Base-by-base conservation (phyloP, 495 filamentous ascomycete species). In the Glonium stellatum region DNA sequence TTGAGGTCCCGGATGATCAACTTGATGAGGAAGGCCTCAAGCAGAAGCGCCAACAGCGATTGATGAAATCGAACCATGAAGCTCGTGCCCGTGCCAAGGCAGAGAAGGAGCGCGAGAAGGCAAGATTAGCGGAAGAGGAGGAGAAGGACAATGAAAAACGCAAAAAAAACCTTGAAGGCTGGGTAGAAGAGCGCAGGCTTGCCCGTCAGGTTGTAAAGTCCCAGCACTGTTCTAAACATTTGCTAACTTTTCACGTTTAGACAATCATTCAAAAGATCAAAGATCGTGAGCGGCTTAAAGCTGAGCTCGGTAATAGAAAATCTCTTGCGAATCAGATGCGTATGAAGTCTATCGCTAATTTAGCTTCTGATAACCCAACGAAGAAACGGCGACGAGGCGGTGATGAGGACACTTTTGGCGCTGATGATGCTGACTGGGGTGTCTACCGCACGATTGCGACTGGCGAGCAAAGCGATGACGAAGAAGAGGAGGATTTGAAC, bases 311-410 rank as follows among this genome's bases (percentile, higher is more conserved):
- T 25, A 96, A 97, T 70, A 87, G 93, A 61, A 98, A 98, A 71
- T 96, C 91, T 0, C 82, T 97, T 11, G 95, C 95, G 11, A 90
- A 84, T 56, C 93, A 97, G 67, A 90, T 93, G 77, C 88, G 93
- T 31, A 98, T 98, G 93, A 97, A 97, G 75, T 90, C 83, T 15
- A 86, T 98, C n/a, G 95, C 93, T 42, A 96, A 95, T 65, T 85
- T 98, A 1, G 93, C 93, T 15, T 90, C 92, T 0, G 93, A 98
- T 72, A 84, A 84, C 19, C 92, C 92, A 0, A 73, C 75, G 5
- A 84, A 83, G 57, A 90, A 90, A 71, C 81, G 93, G 23, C 80
- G 88, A 11, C 78, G 79, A 18, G 82, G 83, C 57, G 69, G 65
- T 8, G 73, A 87, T 65, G 93, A 98, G 66, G 93, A 98, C 69